Evolutionary conservation across 176 grass and related monocot species (phyloP).

Genomic region (bread wheat (Triticum aestivum)): IWGSC_CS_RefSeq_v2.1 NC_057795.1:492983461-492983960

Average conservation of each 20-base stretch:
- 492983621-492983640: too few species aligned
- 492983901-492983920: neutral
- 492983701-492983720: neutral
- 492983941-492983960: neutral
- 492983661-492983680: too few species aligned
- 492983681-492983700: neutral
- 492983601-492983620: too few species aligned
- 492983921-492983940: neutral
- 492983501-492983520: neutral
- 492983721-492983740: neutral
- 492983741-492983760: neutral
- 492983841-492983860: neutral
- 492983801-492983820: neutral
- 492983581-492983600: neutral
- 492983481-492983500: neutral
- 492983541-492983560: neutral
- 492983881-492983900: neutral
- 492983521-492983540: too few species aligned
- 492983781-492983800: neutral
- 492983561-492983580: neutral
- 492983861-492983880: neutral
- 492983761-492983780: neutral
- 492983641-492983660: too few species aligned
- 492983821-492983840: neutral
- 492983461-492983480: neutral